Percentiles rank a stretch among this genome's conserved stretches.
Conservation (phyloP, 176 grass and related monocot genomes). For the Guadua angustifolia region DNA sequence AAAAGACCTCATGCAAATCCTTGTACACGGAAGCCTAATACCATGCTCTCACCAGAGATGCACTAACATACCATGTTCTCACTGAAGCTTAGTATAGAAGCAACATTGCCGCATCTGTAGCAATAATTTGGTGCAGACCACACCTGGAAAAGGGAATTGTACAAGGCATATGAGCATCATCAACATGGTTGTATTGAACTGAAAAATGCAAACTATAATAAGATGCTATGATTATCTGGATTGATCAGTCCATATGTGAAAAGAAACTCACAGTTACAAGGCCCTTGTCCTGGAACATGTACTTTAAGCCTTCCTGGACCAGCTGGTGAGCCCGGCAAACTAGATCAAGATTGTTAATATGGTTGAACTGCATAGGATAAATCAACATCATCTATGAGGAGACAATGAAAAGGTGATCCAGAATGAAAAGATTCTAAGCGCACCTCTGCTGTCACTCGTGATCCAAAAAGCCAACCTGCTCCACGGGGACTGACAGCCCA, state of each 20-base stretch:
- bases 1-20: slow-evolving; percentile 10
- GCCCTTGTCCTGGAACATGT: slow-evolving; percentile 99
- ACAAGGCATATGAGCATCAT: neutral
- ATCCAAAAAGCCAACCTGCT: slow-evolving; percentile 98
- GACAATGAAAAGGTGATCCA: neutral
- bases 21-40: neutral
- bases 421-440: slow-evolving; percentile 23
- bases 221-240: slow-evolving; percentile 23
- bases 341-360: slow-evolving; percentile 90
- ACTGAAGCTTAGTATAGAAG: slow-evolving; percentile 96
- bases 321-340: slow-evolving; percentile 97
- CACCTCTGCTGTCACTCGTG: slow-evolving; percentile 93
- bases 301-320: slow-evolving; percentile 97
- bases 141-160: slow-evolving; percentile 60
- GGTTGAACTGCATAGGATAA: slow-evolving; percentile 78
- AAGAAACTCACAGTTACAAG: slow-evolving; percentile 89
- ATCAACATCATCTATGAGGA: slow-evolving; percentile 2
- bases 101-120: slow-evolving; percentile 98
- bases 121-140: slow-evolving; percentile 99
- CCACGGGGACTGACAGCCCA: slow-evolving; percentile 98
- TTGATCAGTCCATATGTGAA: neutral
- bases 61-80: slow-evolving; percentile 80
- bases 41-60: neutral
- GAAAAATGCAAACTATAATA: neutral
- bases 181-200: neutral